Evolutionary conservation across 108 stramenopile species (phyloP), one percentile per base, ranked within the genome.

Genomic region (Nitzschia inconspicua): DNA sequence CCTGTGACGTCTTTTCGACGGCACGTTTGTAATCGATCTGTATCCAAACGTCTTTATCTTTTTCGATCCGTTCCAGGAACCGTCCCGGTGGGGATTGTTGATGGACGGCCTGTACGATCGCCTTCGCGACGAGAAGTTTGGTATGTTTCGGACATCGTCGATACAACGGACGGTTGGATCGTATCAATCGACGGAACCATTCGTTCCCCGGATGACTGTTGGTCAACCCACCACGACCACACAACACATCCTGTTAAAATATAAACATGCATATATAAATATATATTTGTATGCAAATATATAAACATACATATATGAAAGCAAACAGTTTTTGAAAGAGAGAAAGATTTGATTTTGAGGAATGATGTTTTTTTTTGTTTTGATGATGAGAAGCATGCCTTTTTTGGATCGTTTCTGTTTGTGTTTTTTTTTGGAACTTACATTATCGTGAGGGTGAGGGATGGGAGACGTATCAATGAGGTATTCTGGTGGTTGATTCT

Each of bases 1-100:
- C 85, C 65, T 89, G 88, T 0, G 77, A 77, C 11, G 85, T 84
- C 65, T 89, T 89, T 46, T 83, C 79, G 19, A 77, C 73, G 2
- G 83, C 70, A 32, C 75, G 67, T 49, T 76, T 76, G 46, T 85
- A 84, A 8, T 59, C 51, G 8, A 89, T 80, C 44, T 74, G 66
- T 23, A 46, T 62, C 83, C 83, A 89, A 6, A 48, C 42, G 11
- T 56, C 64, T 8, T 52, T 55, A 22, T 72, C 56, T 27, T 62
- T 60, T 37, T 71, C 65, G 22, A 40, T 35, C 50, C 57, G 53
- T 51, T 88, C 74, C 28, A 86, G 39, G 53, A 83, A 86, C 14
- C 81, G 52, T 10, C 85, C 80, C 9, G 81, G 77, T 13, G 81
- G 81, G 31, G 72, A 60, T 47, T 79, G 76, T 31, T 67, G 63